These are phyloP conservation scores for Dothideomycetes sp. DNA, from an alignment of 2,329 filamentous ascomycete genomes.

Conservation along the genomic window DNA sequence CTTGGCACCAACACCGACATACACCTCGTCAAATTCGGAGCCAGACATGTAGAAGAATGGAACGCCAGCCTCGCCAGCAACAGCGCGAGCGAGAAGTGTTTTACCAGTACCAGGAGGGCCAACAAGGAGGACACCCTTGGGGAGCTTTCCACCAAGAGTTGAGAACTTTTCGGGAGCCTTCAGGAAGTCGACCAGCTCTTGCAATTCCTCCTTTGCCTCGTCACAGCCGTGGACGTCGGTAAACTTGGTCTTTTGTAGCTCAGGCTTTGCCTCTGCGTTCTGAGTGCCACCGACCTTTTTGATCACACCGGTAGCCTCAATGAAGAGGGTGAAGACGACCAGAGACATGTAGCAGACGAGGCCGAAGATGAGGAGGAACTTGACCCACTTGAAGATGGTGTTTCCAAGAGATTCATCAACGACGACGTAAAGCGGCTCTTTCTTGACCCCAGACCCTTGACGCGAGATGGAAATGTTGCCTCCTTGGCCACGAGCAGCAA, in stretches of 20 bases:
- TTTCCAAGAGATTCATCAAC: slow-evolving; percentile 80
- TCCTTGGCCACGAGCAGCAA: slow-evolving; percentile 60
- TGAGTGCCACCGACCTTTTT: slow-evolving; percentile 64
- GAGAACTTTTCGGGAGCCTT: slow-evolving; percentile 90
- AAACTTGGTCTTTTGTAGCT: slow-evolving; percentile 86
- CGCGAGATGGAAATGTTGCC: slow-evolving; percentile 49
- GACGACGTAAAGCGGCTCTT: slow-evolving; percentile 85
- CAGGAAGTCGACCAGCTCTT: slow-evolving; percentile 93
- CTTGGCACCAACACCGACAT: slow-evolving; percentile 93
- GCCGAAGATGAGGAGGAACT: slow-evolving; percentile 69
- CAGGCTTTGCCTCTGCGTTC: slow-evolving; percentile 78
- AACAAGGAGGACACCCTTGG: slow-evolving; percentile 90
- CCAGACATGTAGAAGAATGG: slow-evolving; percentile 99
- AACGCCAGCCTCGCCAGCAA: slow-evolving; percentile 92
- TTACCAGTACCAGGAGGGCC: slow-evolving; percentile 97
- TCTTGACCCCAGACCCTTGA: slow-evolving; percentile 60
- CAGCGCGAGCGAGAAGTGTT: slow-evolving; percentile 86
- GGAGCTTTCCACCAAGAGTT: slow-evolving; percentile 87
- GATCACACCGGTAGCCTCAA: slow-evolving; percentile 69
- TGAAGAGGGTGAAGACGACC: slow-evolving; percentile 66
- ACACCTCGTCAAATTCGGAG: slow-evolving; percentile 96
- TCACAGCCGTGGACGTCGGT: slow-evolving; percentile 93
- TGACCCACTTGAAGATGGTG: slow-evolving; percentile 81
- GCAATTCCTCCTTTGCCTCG: slow-evolving; percentile 94
- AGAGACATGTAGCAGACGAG: slow-evolving; percentile 71